A percentile compares a stretch with the other conserved stretches of the same genome.
phyloP scores from a whole-genome alignment of 2,329 filamentous ascomycete genomes.

The Beauveria sp. region DNA sequence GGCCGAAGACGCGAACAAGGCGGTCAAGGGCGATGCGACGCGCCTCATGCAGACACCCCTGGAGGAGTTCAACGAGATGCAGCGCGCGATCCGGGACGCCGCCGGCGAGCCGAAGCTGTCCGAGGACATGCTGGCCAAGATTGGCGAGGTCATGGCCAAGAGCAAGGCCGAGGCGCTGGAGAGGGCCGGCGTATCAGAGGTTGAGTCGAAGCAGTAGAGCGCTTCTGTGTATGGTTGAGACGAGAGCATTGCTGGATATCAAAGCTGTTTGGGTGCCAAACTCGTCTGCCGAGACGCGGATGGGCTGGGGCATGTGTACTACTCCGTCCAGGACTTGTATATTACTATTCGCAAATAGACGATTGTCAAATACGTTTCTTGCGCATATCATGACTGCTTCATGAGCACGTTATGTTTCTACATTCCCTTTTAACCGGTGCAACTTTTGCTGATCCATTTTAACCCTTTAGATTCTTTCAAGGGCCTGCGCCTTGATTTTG shows the following conservation, averaged over 20 bases:
- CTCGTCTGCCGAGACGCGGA: not conserved
- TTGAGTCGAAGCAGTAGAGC: slow-evolving; percentile 10
- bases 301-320: slow-evolving; percentile 2
- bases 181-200: slow-evolving; percentile 29
- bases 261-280: not conserved
- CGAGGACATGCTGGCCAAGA: slow-evolving; percentile 52
- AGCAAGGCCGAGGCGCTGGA: slow-evolving; percentile 33
- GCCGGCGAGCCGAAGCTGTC: slow-evolving; percentile 49
- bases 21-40: slow-evolving; percentile 24
- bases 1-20: slow-evolving; percentile 43
- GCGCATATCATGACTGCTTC: too few relatives aligned
- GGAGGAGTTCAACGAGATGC: slow-evolving; percentile 51
- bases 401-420: too few relatives aligned
- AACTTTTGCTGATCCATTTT: too few relatives aligned
- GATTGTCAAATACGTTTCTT: not conserved
- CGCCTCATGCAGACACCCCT: slow-evolving; percentile 46
- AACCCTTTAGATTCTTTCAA: too few relatives aligned
- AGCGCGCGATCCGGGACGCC: slow-evolving; percentile 42
- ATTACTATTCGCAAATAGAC: slow-evolving; percentile 12
- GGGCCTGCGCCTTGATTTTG: too few relatives aligned
- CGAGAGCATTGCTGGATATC: not conserved
- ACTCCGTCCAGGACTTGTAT: slow-evolving; percentile 5
- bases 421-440: too few relatives aligned
- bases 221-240: not conserved
- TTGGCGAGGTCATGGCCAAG: slow-evolving; percentile 55